Evolutionary conservation across 2,329 filamentous ascomycete genomes (phyloP), one percentile per base, ranked within the genome.

Genomic region (Phaeophleospora eucalypticola): DNA sequence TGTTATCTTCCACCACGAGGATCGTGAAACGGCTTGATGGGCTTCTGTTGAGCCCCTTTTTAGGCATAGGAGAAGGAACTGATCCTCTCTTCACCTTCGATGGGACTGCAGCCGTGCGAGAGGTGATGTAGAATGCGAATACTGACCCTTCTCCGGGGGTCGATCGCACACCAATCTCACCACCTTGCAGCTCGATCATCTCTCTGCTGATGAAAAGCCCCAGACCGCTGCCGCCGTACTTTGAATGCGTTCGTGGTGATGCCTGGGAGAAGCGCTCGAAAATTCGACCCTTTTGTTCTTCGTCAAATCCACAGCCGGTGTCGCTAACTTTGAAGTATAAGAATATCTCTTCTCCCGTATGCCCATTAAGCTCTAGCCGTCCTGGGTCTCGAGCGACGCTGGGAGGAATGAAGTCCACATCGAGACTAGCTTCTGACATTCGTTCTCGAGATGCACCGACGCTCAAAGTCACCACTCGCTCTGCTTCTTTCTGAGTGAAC

Each of bases 241-340:
- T 78, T 16, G 83, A 76, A 51, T 85, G 82, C 0, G 82, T 86
- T 43, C 76, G 77, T 3, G 81, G 78, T 12, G 76, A 83, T 0
- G 82, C 81, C 64, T 87, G 84, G 9, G 80, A 77, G 61, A 87
- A 87, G 18, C 82, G 76, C 52, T 84, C 76, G 61, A 87, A 87
- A 0, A 87, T 71, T 19, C 75, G 56, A 0, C 49, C 44, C 18
- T 60, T 65, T 37, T 71, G 66, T 1, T 66, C 62, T 2, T 62
- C 53, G 1, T 59, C 60, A 9, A 72, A 57, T 0, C 69, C 69
- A 15, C 65, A 61, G 3, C 69, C 69, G 2, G 64, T 70, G 48
- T 70, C 68, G 19, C 17, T 24, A n/a, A 58, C 54, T 3, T 38
- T 49, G 41, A 58, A 58, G 27, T 47, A 44, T 12, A 59, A 34